Conservation (phyloP, 306 rosid genomes). For the Luffa acutangula region DNA sequence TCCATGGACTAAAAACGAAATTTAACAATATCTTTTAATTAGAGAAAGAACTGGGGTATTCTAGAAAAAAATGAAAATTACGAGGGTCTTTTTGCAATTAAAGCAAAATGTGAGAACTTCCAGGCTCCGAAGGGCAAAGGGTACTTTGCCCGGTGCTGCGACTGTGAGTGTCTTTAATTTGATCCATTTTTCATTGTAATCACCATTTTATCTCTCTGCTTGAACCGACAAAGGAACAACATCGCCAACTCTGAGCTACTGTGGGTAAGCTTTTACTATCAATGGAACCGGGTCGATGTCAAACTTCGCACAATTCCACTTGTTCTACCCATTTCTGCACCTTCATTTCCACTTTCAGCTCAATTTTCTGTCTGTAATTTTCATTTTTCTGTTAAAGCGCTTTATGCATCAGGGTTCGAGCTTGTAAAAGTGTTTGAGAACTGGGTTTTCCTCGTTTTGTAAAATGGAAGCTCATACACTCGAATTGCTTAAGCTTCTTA, state of each 20-base stretch:
- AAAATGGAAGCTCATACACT: background rate
- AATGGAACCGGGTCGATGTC: background rate
- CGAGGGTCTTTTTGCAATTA: background rate
- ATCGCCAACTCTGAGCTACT: background rate
- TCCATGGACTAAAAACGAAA: too few relatives aligned
- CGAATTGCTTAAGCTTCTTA: background rate
- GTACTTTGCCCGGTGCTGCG: background rate
- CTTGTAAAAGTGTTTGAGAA: background rate
- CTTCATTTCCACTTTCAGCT: background rate
- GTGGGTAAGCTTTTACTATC: background rate
- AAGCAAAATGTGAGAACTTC: background rate
- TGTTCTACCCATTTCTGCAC: background rate
- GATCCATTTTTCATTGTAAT: background rate
- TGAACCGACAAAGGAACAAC: background rate
- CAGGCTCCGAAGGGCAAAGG: background rate
- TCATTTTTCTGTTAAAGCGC: background rate
- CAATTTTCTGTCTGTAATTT: background rate
- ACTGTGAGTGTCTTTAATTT: background rate
- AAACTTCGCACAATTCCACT: background rate
- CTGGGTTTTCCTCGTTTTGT: background rate
- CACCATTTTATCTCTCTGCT: background rate
- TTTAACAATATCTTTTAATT: background rate
- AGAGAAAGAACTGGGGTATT: background rate
- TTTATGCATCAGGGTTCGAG: background rate
- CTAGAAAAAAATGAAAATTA: background rate